Evolutionary conservation across 2,329 filamentous ascomycete species (phyloP), one percentile per base, ranked within the genome.

Genomic region (Colletotrichum caudatum): DNA sequence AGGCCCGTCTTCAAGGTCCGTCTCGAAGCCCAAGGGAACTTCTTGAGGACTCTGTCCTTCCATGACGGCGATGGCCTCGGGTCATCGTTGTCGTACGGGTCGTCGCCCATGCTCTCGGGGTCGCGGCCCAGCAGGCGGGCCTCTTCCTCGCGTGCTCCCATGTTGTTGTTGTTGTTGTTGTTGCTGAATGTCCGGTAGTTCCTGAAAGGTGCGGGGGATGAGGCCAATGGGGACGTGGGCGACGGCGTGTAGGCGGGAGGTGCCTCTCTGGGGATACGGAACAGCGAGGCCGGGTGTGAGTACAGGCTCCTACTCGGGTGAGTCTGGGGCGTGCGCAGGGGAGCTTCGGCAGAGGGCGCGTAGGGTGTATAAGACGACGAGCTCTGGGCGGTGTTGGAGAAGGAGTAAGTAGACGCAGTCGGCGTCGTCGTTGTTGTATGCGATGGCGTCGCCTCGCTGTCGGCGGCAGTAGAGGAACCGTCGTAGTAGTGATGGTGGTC

Each of bases 241-340:
- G 81, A 84, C 9, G 85, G 84, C 2, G 84, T 84, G 76, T 88
- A 88, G 12, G 86, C 86, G 8, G 86, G 86, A 12, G 86, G 86
- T 7, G 85, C 85, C 67, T 85, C 84, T 51, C 74, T 72, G 3
- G 76, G 78, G 46, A 74, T 69, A 70, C 73, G 70, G 35, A 72
- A 72, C 16, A 72, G 41, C 18, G 68, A 68, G 11, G 69, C 37
- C 39, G 68, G 16, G 1, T 64, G 26, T 20, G 63, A 72, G 50
- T 53, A 69, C 26, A 64, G 44, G 48, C 56, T 53, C 39, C 61
- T 59, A 20, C 69, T 71, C 20, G 66, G 69, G 33, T 68, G 76
- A 73, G 71, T 71, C 39, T 54, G 48, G 33, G 71, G 69, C 2
- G 71, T 67, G 56, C 71, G 71, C n/a, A 73, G 58, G 35, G 71